Percentiles rank a stretch among this genome's conserved stretches.
phyloP scores from a whole-genome alignment of 208 protist species.

The Acanthamoeba royreba region DNA sequence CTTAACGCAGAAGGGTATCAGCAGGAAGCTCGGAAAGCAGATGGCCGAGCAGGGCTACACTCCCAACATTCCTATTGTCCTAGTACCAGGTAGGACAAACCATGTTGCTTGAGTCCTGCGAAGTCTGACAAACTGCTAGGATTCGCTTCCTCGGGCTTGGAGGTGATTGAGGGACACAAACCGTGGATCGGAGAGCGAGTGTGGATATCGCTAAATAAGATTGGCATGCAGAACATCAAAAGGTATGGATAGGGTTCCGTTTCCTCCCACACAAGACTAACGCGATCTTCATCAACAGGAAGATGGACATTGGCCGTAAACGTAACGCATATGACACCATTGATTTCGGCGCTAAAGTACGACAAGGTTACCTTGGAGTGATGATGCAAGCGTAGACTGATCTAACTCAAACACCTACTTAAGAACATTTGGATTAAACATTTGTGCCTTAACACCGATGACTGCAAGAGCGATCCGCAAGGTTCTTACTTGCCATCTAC shows the following conservation, averaged over 20 bases:
- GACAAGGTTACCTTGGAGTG: neutral
- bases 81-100: neutral
- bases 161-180: neutral
- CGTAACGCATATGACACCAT: neutral
- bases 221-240: neutral
- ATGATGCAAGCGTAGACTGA: neutral
- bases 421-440: neutral
- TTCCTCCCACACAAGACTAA: neutral
- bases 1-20: neutral
- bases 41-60: conserved; percentile 19
- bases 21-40: neutral
- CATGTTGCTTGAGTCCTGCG: neutral
- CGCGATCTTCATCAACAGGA: no score
- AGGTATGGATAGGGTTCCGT: neutral
- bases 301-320: neutral
- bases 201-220: conserved; percentile 35
- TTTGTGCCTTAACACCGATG: conserved; percentile 1
- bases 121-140: neutral
- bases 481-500: no score
- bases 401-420: neutral
- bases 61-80: neutral
- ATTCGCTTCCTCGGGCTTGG: conserved; percentile 21
- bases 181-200: conserved; percentile 5
- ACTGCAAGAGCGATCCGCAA: neutral
- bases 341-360: neutral